phyloP scores from a whole-genome alignment of 2,329 filamentous ascomycete species.

The Neurospora sp. region DNA sequence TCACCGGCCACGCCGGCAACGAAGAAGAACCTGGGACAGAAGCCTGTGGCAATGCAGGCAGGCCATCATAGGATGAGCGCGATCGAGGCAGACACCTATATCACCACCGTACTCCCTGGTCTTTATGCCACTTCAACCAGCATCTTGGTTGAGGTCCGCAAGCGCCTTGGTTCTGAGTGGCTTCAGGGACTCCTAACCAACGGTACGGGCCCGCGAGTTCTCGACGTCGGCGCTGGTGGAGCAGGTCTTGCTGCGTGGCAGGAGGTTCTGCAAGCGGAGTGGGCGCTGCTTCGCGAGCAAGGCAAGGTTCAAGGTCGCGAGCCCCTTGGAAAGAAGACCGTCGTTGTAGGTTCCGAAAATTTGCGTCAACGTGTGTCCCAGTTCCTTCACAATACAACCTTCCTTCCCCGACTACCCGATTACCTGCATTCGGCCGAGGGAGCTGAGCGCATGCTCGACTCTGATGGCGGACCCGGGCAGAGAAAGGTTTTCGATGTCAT shows the following conservation, averaged over 20 bases:
- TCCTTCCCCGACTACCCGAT: constrained; percentile 84
- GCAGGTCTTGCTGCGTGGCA: constrained; percentile 67
- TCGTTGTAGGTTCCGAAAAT: constrained; percentile 65
- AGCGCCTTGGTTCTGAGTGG: constrained; percentile 63
- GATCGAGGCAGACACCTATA: constrained; percentile 65
- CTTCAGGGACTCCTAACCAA: constrained; percentile 51
- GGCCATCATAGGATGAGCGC: constrained; percentile 58
- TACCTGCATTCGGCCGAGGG: constrained; percentile 58
- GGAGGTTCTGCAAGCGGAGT: constrained; percentile 71
- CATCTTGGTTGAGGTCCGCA: constrained; percentile 62
- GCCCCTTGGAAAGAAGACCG: constrained; percentile 65
- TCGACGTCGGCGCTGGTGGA: constrained; percentile 67
- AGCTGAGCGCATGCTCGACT: constrained; percentile 46
- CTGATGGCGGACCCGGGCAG: constrained; percentile 39
- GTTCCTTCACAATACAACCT: constrained; percentile 80
- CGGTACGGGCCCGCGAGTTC: constrained; percentile 47
- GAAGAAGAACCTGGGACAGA: constrained; percentile 48
- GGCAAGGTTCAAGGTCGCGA: constrained; percentile 30
- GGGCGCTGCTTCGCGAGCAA: constrained; percentile 55
- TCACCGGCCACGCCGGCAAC: constrained; percentile 61
- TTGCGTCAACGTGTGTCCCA: constrained; percentile 66
- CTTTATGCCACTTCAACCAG: constrained; percentile 60
- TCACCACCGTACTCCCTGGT: constrained; percentile 59
- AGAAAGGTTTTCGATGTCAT: constrained; percentile 84
- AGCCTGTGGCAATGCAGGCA: constrained; percentile 53